Evolutionary conservation across 257 asterid genomes (phyloP), one percentile per base, ranked within the genome.

Genomic region (Fraxinus americana): DNA sequence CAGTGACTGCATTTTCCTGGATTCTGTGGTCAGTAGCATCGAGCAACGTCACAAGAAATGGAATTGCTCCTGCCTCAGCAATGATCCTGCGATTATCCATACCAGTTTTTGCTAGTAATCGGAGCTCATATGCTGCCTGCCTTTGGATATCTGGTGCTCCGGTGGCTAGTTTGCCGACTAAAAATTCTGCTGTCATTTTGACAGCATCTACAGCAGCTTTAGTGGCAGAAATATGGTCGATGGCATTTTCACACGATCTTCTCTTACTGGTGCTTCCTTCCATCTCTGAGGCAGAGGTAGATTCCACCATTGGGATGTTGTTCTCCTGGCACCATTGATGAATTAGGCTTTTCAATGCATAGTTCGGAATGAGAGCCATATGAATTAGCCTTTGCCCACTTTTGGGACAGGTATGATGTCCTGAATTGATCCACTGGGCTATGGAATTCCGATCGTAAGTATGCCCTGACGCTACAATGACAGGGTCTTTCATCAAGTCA

Each of bases 21-120:
- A 90, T 90, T 74, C 87, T 81, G 5, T 95, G 80, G 71, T 93
- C 92, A 0, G 69, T 84, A 35, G 95, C 88, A 50, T 71, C 43
- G 13, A 93, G 78, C 59, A 93, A 86, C 69, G 87, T 85, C 66
- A 89, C 90, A 41, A 92, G 90, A 82, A 92, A 94, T 0, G 97
- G 97, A 73, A 94, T 92, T 4, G 97, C 94, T 72, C 98, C 97
- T 1, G 94, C 94, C 84, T 92, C 97, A 5, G 98, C 91, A 34
- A 94, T 94, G 73, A 90, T 89, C 79, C 94, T 85, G 48, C 95
- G 93, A 74, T 90, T 89, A n/a, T 94, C 95, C 98, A 87, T 94
- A n/a, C 98, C 97, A 1, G 95, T 86, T 86, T 92, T 94, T 0
- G 95, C 97, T 0, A 92, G 92, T 73, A 90, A 79, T 21, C 97